Conservation (phyloP, 2,329 filamentous ascomycete species). For the Calycina herbarum region DNA sequence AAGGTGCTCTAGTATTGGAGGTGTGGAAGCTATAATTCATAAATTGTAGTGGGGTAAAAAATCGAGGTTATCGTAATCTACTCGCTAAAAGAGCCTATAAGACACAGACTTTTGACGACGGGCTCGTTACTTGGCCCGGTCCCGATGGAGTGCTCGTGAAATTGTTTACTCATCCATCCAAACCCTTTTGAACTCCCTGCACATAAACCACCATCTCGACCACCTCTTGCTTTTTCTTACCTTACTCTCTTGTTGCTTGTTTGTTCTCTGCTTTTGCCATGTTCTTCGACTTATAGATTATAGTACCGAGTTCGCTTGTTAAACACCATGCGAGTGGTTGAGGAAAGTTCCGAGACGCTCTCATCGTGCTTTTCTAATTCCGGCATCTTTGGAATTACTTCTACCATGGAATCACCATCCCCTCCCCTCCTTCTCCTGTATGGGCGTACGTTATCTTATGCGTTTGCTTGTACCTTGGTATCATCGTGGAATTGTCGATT, state of each 20-base stretch:
- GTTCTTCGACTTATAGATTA: background rate
- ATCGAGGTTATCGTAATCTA: too few species aligned
- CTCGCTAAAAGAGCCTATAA: too few species aligned
- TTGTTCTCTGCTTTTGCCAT: background rate
- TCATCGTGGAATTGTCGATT: background rate
- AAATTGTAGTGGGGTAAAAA: too few species aligned
- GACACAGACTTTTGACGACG: too few species aligned
- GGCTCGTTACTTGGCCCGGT: too few species aligned
- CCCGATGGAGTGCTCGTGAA: background rate
- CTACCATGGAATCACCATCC: background rate
- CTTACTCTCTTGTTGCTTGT: background rate
- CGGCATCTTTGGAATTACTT: too few species aligned
- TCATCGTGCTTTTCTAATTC: too few species aligned
- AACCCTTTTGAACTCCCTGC: background rate
- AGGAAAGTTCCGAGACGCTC: conserved; percentile 3
- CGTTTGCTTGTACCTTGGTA: conserved; percentile 2
- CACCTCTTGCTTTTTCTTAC: background rate
- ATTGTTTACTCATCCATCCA: background rate
- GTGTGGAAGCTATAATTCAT: too few species aligned
- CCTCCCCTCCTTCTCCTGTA: background rate
- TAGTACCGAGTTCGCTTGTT: background rate
- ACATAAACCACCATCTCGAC: background rate
- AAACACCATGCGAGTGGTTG: background rate
- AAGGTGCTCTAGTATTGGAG: too few species aligned
- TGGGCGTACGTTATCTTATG: background rate